Evolutionary conservation across 2,329 filamentous ascomycete genomes (phyloP), one percentile per base, ranked within the genome.

Genomic region (Epichloe uncinata): DNA sequence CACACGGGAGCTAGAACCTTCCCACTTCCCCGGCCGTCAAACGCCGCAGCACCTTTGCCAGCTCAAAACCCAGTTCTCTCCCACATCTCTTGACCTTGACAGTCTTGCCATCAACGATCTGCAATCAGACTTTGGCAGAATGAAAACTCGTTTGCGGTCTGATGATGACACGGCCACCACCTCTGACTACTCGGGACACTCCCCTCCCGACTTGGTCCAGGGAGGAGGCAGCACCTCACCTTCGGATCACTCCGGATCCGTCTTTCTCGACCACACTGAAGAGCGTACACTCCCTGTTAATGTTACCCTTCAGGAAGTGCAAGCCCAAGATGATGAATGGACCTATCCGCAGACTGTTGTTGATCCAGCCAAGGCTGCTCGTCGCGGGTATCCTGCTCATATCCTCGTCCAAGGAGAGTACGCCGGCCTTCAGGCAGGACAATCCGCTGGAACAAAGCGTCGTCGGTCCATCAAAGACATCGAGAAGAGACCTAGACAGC

Each of bases 301-400:
- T 48, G 57, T 60, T 50, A 65, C 61, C 50, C 60, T 69, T 47
- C 56, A 58, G 49, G 64, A 67, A 49, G 60, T 64, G 47, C 63
- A 62, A 53, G 63, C 62, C 48, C 65, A 66, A 48, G 65, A 69
- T 51, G 65, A 68, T 54, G 59, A 69, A 54, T 69, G 67, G 67
- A 68, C 66, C 22, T 68, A 68, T 54, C 63, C 67, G 49, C 66
- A 65, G 58, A 60, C 61, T 30, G 20, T 34, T n/a, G 33, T 22
- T 36, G 59, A 62, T 22, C 57, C 58, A 37, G 57, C 58, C 61
- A 66, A 68, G 60, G 54, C 57, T 36, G 55, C 57, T 41, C 54
- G 54, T 49, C 58, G 54, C 42, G 61, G 56, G 22, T 66, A 68
- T 50, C 62, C 65, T 42, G 57, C 59, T 54, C 61, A 57, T 41